Base-by-base conservation (phyloP, 441 rosid species). In the Gossypium lobatum region DNA sequence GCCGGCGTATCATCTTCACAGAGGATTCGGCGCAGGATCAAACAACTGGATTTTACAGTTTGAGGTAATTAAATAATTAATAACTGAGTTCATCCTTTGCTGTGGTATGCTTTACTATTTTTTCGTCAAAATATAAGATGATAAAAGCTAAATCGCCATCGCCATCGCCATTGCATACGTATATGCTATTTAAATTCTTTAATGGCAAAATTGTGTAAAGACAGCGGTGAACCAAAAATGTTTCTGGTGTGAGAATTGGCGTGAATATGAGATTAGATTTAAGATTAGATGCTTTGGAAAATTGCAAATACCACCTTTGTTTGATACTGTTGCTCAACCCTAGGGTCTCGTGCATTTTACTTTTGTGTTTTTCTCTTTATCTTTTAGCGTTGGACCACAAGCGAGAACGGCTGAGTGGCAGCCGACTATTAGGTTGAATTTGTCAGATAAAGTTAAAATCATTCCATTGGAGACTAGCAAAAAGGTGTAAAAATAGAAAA, bases 31-130 rank as follows among this genome's bases (percentile, higher is more conserved):
- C 6, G 83, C 88, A 68, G 97, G 98, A 72, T 78, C 80, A 61
- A 45, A 78, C 83, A 92, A 91, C 82, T 94, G 97, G 98, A 84
- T 94, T 74, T 74, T 94, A 75, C 95, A 89, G 77, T 91, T 92
- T 74, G 98, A 94, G 97, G 98, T 92, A 84, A 76, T 64, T 52
- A 34, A 34, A 34, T 34, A 34, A 34, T 34, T 34, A 34, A 34
- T 34, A 1, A 9, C 13, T 39, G 1, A 10, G 6, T 16, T 55
- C 42, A 31, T 70, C 45, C 16, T 21, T 66, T 57, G 39, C 39
- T 6, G 20, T 55, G 3, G 3, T 4, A n/a, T 8, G 26, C 46
- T 26, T 31, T 16, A 7, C 18, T 62, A n/a, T 31, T 62, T 9
- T 13, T 28, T 26, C 10, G 16, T 26, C 16, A 48, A 48, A 48